Percentiles rank a stretch among this genome's conserved stretches.
phyloP scores from a whole-genome alignment of 139 green algal genomes.

The Tetraselmis chui region DNA sequence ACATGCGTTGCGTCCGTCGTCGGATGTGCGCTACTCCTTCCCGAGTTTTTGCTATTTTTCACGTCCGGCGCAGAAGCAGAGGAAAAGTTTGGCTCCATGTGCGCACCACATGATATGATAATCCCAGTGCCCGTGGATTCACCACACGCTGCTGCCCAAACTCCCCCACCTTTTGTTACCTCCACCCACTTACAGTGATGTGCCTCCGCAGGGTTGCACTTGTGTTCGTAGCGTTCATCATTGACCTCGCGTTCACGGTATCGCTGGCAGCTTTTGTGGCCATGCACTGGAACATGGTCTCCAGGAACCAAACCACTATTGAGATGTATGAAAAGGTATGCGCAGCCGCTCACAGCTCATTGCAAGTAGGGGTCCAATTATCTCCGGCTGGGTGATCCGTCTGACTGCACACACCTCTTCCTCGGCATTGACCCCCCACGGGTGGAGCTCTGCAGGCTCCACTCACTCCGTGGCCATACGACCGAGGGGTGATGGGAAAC shows the following conservation, averaged over 20 bases:
- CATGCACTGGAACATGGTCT: slow-evolving; percentile 4
- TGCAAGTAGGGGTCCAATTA: no score
- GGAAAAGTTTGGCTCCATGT: background rate
- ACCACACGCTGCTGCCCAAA: no score
- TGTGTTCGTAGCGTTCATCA: background rate
- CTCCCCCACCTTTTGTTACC: background rate
- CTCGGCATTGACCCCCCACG: no score
- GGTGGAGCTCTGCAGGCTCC: background rate
- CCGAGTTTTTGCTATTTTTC: background rate
- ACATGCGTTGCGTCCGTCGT: slow-evolving; percentile 1
- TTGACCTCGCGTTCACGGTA: background rate
- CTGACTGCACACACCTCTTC: no score
- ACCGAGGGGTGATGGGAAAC: background rate
- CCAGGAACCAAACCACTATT: background rate
- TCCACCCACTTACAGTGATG: background rate
- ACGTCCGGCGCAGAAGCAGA: background rate
- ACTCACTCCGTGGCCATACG: background rate
- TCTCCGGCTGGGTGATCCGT: no score
- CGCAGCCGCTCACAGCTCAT: no score
- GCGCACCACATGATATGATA: background rate
- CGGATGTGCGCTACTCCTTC: background rate
- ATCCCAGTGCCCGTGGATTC: no score
- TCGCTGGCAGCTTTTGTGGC: background rate
- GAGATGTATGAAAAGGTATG: background rate
- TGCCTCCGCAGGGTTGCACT: background rate